Conservation (phyloP, 108 stramenopile species). For the Discostella stelligeroides region DNA sequence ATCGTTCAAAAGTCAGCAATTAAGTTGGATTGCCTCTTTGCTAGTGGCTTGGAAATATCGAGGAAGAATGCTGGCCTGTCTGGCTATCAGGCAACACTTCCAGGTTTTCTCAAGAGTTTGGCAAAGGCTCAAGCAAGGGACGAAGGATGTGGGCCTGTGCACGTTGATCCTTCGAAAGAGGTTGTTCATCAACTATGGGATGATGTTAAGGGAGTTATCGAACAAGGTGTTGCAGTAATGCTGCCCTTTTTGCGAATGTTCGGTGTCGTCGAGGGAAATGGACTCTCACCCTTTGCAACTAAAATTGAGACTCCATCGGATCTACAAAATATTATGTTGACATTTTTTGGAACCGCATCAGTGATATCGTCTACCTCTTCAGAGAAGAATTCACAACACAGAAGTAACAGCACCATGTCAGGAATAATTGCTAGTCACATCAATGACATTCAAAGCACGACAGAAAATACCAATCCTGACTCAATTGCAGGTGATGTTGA, state of each 20-base stretch:
- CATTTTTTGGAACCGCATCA: not conserved
- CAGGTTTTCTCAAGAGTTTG: slow-evolving; percentile 12
- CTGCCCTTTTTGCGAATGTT: slow-evolving; percentile 14
- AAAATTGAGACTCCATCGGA: slow-evolving; percentile 13
- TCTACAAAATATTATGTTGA: not conserved
- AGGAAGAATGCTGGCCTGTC: not conserved
- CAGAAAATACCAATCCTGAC: too few species aligned
- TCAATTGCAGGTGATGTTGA: too few species aligned
- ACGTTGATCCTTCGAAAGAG: not conserved
- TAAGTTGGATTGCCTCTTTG: slow-evolving; percentile 14
- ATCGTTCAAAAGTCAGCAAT: slow-evolving; percentile 18
- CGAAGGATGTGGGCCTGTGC: not conserved
- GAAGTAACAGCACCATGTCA: not conserved
- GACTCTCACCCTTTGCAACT: slow-evolving; percentile 20
- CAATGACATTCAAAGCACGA: too few species aligned
- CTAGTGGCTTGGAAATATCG: slow-evolving; percentile 7
- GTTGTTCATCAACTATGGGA: slow-evolving; percentile 24
- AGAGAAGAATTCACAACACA: not conserved
- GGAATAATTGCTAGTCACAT: too few species aligned
- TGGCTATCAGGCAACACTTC: slow-evolving; percentile 20
- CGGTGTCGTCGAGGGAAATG: slow-evolving; percentile 20
- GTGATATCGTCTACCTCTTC: not conserved
- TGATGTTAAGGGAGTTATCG: slow-evolving; percentile 17
- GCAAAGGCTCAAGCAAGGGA: not conserved
- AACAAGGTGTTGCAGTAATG: slow-evolving; percentile 1